Conservation (phyloP, 1,139 yeast genomes). For the Debaryomyces psychrophilus region DNA sequence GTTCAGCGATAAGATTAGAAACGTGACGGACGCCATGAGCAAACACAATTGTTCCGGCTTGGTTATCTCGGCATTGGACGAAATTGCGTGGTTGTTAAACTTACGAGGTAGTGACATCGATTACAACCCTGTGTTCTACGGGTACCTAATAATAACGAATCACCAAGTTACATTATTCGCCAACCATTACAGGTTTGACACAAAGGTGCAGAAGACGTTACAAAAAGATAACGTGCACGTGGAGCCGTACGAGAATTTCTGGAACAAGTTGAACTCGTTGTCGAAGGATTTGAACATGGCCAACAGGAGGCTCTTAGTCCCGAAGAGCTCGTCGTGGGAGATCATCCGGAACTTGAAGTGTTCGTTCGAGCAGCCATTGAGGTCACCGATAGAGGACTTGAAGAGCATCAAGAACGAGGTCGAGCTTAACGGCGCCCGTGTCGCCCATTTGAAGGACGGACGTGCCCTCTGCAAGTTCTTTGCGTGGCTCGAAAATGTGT, state of each 20-base stretch:
- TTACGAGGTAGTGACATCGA: slow-evolving; percentile 78
- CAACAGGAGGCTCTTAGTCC: slow-evolving; percentile 54
- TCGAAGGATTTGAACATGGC: slow-evolving; percentile 46
- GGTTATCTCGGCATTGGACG: slow-evolving; percentile 50
- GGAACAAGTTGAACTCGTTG: slow-evolving; percentile 51
- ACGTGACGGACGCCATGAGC: slow-evolving; percentile 47
- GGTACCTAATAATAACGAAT: slow-evolving; percentile 68
- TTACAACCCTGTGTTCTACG: slow-evolving; percentile 88
- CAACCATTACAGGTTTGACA: slow-evolving; percentile 32
- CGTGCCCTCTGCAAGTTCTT: slow-evolving; percentile 76
- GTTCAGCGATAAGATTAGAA: slow-evolving; percentile 46
- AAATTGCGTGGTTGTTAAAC: slow-evolving; percentile 90
- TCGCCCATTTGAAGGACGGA: slow-evolving; percentile 87
- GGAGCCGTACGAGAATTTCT: slow-evolving; percentile 58
- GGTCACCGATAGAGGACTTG: slow-evolving; percentile 68
- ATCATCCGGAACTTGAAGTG: slow-evolving; percentile 57
- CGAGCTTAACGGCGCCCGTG: slow-evolving; percentile 75
- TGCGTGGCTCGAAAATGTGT: slow-evolving; percentile 80
- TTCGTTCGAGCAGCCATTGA: slow-evolving; percentile 45
- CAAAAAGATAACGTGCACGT: slow-evolving; percentile 46
- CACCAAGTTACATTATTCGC: slow-evolving; percentile 57
- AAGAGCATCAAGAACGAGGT: slow-evolving; percentile 76
- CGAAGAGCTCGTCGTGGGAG: slow-evolving; percentile 81
- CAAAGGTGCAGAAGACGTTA: slow-evolving; percentile 37
- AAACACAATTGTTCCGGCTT: slow-evolving; percentile 48